Percentiles rank a stretch among this genome's conserved stretches.
Conservation (phyloP, 1,139 yeast genomes). For the Blastobotrys illinoisensis region DNA sequence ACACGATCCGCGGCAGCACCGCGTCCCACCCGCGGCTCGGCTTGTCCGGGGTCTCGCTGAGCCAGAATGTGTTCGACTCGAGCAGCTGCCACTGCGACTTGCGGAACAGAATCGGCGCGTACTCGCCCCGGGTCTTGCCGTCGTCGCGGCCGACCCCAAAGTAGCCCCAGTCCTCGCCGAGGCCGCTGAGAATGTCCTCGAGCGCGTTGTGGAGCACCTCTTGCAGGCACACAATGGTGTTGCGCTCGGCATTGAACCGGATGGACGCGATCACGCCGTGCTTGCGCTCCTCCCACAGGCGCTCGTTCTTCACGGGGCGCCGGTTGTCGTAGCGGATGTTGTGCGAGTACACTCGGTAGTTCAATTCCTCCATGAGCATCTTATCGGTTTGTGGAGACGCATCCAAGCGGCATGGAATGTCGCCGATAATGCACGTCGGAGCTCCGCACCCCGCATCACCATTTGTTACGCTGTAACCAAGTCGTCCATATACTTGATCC, state of each 20-base stretch:
- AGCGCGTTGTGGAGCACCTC: constrained; percentile 52
- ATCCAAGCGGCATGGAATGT: background rate
- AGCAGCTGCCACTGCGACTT: constrained; percentile 36
- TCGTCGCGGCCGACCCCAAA: constrained; percentile 47
- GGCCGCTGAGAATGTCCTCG: constrained; percentile 38
- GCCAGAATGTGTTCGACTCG: constrained; percentile 27
- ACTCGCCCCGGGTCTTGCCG: constrained; percentile 43
- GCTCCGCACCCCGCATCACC: background rate
- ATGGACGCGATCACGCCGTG: constrained; percentile 40
- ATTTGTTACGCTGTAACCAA: no score
- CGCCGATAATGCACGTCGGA: background rate
- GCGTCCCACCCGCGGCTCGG: constrained; percentile 50
- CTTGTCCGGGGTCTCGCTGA: constrained; percentile 39
- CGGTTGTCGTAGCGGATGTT: constrained; percentile 44
- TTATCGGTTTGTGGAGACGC: background rate
- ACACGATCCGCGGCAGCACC: constrained; percentile 42
- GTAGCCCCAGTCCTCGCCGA: constrained; percentile 37
- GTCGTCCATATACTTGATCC: no score
- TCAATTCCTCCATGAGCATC: constrained; percentile 10
- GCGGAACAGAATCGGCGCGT: constrained; percentile 41
- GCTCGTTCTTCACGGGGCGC: constrained; percentile 35
- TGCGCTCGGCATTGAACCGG: constrained; percentile 35
- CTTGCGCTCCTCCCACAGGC: constrained; percentile 42
- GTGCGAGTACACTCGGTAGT: constrained; percentile 46
- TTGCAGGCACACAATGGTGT: constrained; percentile 45